Conservation (phyloP, 202 grass and related monocot species). For the Bolboschoenoplectus hybrid region DNA sequence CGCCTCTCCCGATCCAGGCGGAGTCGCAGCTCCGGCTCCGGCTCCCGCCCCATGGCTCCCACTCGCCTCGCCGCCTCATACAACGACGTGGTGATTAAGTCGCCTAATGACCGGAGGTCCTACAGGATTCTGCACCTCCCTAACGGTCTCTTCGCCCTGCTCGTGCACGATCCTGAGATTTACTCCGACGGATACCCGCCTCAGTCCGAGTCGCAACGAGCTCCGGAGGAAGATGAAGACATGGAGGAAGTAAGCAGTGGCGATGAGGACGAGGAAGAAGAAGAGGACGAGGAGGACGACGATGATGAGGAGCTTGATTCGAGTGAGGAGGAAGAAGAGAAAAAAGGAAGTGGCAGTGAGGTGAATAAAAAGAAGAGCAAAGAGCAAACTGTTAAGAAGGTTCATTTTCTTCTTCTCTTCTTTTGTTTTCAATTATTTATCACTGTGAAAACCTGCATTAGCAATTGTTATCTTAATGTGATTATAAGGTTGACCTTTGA, state of each 20-base stretch:
- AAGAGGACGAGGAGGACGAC: slow-evolving; percentile 47
- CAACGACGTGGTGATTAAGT: slow-evolving; percentile 69
- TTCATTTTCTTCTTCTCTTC: slow-evolving; percentile 11
- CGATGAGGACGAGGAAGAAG: slow-evolving; percentile 30
- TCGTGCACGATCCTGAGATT: slow-evolving; percentile 94
- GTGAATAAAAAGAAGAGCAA: slow-evolving; percentile 67
- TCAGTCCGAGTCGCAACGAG: background rate
- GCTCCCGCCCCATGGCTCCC: background rate
- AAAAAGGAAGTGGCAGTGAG: slow-evolving; percentile 42
- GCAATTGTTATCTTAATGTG: background rate
- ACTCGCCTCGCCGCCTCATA: background rate
- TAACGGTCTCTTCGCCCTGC: slow-evolving; percentile 75
- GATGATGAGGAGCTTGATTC: slow-evolving; percentile 54
- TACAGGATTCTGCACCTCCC: slow-evolving; percentile 75
- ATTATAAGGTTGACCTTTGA: background rate
- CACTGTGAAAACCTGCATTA: background rate
- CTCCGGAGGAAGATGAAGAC: background rate
- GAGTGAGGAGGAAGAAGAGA: slow-evolving; percentile 45
- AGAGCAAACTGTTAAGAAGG: slow-evolving; percentile 75
- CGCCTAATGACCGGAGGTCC: slow-evolving; percentile 76
- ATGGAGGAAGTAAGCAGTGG: slow-evolving; percentile 27
- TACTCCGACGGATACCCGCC: slow-evolving; percentile 60
- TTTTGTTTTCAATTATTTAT: background rate
- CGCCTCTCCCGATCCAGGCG: background rate
- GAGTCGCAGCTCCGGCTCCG: background rate